phyloP scores from a whole-genome alignment of 306 rosid genomes.

The Urtica urens region DNA sequence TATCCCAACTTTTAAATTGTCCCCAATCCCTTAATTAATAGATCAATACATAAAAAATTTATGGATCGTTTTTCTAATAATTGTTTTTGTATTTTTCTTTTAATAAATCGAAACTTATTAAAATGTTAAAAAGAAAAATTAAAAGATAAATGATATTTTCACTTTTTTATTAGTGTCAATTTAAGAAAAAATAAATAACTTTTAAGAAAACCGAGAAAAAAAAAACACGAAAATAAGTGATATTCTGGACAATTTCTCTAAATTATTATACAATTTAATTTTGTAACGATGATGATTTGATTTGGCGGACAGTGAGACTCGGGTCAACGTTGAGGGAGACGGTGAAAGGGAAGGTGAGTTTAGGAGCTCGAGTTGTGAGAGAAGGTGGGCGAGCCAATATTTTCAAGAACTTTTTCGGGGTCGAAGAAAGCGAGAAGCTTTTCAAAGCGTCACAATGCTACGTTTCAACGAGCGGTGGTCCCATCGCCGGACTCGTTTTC shows the following conservation, averaged over 20 bases:
- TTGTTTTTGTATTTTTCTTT: too few relatives aligned
- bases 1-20: too few relatives aligned
- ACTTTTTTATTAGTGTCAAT: not conserved
- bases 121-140: not conserved
- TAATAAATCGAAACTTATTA: too few relatives aligned
- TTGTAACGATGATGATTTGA: not conserved
- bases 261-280: not conserved
- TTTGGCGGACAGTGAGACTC: conserved; percentile 41
- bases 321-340: conserved; percentile 56
- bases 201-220: not conserved
- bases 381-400: conserved; percentile 71
- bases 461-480: conserved; percentile 62
- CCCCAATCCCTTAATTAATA: too few relatives aligned
- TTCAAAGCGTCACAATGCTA: conserved; percentile 85
- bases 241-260: not conserved
- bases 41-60: too few relatives aligned
- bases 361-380: conserved; percentile 57
- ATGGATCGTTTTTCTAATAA: too few relatives aligned
- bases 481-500: conserved; percentile 73
- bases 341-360: conserved; percentile 58
- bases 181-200: too few relatives aligned
- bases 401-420: conserved; percentile 51
- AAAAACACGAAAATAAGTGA: not conserved
- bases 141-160: too few relatives aligned
- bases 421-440: conserved; percentile 52